Percentiles rank a stretch among this genome's conserved stretches.
These are phyloP conservation scores for Diaporthe aspalathi DNA, from an alignment of 2,329 filamentous ascomycete species.

Conservation along the genomic window DNA sequence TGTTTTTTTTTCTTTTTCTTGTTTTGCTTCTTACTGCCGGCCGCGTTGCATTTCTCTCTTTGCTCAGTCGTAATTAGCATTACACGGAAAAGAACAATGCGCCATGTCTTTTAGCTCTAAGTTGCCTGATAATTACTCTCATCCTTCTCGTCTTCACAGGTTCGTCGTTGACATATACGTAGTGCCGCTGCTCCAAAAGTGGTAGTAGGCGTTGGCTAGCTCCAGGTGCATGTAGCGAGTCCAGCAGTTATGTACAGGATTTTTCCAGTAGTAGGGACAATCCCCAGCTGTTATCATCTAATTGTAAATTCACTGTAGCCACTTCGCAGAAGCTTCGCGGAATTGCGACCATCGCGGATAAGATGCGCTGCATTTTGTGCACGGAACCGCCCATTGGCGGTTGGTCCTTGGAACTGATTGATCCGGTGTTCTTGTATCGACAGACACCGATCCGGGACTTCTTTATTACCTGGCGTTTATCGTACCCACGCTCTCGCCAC, in stretches of 20 bases:
- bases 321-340: too few relatives aligned
- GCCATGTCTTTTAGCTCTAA: not conserved
- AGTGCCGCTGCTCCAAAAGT: not conserved
- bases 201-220: not conserved
- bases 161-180: too few relatives aligned
- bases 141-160: too few relatives aligned
- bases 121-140: not conserved
- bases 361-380: not conserved
- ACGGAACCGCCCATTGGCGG: not conserved
- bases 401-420: not conserved
- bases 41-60: slow-evolving; percentile 30
- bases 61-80: slow-evolving; percentile 11
- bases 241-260: not conserved
- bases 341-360: not conserved
- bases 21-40: not conserved
- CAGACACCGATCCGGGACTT: not conserved
- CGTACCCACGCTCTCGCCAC: slow-evolving; percentile 35
- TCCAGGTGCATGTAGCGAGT: not conserved
- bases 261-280: not conserved
- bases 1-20: too few relatives aligned
- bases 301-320: not conserved
- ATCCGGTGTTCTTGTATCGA: not conserved
- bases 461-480: not conserved
- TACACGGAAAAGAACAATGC: not conserved
- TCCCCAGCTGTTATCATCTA: not conserved